A percentile compares a stretch with the other conserved stretches of the same genome.
These are phyloP conservation scores for Periconia sp. DNA, from an alignment of 2,329 filamentous ascomycete species.

Conservation along the genomic window DNA sequence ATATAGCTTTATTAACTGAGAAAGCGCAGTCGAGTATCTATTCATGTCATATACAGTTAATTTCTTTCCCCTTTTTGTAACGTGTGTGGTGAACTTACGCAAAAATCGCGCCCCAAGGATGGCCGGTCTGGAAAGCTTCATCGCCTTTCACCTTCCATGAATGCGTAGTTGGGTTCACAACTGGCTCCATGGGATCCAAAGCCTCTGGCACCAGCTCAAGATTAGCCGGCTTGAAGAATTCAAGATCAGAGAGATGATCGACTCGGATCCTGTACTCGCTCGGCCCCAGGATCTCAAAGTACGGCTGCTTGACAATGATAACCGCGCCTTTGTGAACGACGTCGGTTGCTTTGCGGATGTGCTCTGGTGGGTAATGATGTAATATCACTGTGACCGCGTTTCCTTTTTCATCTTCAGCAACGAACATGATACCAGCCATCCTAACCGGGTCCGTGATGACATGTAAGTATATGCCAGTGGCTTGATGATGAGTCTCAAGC, in stretches of 20 bases:
- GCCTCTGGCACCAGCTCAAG: constrained; percentile 42
- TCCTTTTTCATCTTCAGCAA: neutral
- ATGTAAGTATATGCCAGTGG: constrained; percentile 37
- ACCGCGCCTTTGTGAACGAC: constrained; percentile 38
- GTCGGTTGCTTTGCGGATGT: constrained; percentile 15
- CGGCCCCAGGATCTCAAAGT: constrained; percentile 47
- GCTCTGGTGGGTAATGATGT: constrained; percentile 37
- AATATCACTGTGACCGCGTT: neutral
- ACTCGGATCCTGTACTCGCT: constrained; percentile 51
- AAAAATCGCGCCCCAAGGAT: constrained; percentile 11
- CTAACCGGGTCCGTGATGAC: constrained; percentile 24
- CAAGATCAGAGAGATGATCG: constrained; percentile 56
- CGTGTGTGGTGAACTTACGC: constrained; percentile 3
- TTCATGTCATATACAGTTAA: no score
- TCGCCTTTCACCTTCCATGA: constrained; percentile 8
- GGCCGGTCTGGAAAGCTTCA: constrained; percentile 2
- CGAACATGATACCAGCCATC: neutral
- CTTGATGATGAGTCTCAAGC: constrained; percentile 47
- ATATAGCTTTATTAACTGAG: no score
- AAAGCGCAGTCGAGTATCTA: no score
- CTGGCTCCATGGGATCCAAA: constrained; percentile 33
- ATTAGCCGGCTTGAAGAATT: constrained; percentile 42
- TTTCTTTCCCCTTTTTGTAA: no score
- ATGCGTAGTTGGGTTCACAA: constrained; percentile 2
- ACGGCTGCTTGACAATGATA: constrained; percentile 58